These are phyloP conservation scores for Grammothele lineata DNA, from an alignment of 768 basidiomycete genomes.

Conservation along the genomic window DNA sequence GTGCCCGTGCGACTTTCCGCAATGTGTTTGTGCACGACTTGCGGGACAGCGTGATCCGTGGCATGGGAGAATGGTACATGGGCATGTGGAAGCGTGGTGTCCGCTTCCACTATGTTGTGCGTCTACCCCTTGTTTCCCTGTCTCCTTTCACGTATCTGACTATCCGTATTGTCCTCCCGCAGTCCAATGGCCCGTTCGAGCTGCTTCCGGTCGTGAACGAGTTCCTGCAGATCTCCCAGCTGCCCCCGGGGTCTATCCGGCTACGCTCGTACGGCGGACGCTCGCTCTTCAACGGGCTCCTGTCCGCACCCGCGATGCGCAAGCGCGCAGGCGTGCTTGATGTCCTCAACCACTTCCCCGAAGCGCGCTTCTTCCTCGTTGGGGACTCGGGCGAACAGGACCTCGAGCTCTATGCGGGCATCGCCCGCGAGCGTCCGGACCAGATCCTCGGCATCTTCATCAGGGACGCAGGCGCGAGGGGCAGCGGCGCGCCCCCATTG, in stretches of 20 bases:
- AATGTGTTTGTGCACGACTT: conserved; percentile 91
- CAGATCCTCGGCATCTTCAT: conserved; percentile 82
- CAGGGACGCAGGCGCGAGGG: conserved; percentile 59
- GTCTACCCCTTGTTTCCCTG: conserved; percentile 28
- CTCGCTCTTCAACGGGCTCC: conserved; percentile 77
- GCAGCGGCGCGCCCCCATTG: conserved; percentile 31
- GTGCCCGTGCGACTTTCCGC: conserved; percentile 78
- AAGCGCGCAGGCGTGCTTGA: conserved; percentile 83
- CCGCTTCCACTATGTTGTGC: conserved; percentile 84
- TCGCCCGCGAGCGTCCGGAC: conserved; percentile 64
- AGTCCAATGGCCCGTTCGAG: conserved; percentile 90
- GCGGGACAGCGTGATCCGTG: conserved; percentile 73
- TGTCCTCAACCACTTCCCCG: conserved; percentile 67
- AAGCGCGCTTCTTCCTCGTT: conserved; percentile 75
- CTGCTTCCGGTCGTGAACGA: conserved; percentile 73
- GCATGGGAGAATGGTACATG: conserved; percentile 78
- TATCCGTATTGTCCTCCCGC: conserved; percentile 9
- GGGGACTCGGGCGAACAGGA: conserved; percentile 97
- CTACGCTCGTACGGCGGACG: conserved; percentile 84
- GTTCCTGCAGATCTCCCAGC: conserved; percentile 65
- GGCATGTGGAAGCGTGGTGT: conserved; percentile 67
- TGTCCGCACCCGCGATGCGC: conserved; percentile 76
- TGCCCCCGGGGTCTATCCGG: conserved; percentile 76
- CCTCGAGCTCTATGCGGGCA: conserved; percentile 78
- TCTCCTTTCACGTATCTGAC: background rate